Conservation (phyloP, 768 basidiomycete species). For the Mycena venus region DNA sequence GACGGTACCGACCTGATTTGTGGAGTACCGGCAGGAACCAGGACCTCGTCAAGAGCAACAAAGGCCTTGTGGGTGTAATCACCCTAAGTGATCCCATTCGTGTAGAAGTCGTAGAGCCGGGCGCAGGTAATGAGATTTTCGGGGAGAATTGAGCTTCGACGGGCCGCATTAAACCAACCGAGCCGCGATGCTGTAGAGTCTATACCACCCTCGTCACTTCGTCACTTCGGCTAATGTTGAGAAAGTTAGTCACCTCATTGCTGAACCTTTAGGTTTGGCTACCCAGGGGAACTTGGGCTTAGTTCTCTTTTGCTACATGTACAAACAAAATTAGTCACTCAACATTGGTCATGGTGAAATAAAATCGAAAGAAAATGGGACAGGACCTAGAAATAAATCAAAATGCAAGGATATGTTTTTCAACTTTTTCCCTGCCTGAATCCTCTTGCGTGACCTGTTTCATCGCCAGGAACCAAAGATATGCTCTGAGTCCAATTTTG, state of each 20-base stretch:
- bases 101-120: constrained; percentile 26
- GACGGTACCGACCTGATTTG: background rate
- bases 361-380: background rate
- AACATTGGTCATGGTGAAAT: background rate
- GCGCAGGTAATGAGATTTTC: constrained; percentile 3
- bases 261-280: too few species aligned
- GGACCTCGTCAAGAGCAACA: constrained; percentile 18
- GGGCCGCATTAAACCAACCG: constrained; percentile 10
- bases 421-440: too few species aligned
- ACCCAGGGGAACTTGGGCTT: too few species aligned
- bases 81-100: constrained; percentile 33
- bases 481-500: too few species aligned
- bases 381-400: background rate
- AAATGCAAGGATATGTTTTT: too few species aligned
- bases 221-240: too few species aligned
- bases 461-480: background rate
- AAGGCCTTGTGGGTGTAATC: constrained; percentile 32
- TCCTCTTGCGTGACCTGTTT: background rate
- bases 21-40: background rate
- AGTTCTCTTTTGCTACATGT: too few species aligned
- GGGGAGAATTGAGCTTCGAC: constrained; percentile 9
- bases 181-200: constrained; percentile 10
- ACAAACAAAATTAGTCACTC: too few species aligned
- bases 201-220: too few species aligned
- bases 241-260: too few species aligned